These are phyloP conservation scores for Fraxinus paxiana DNA, from an alignment of 305 asterid species.

Conservation along the genomic window DNA sequence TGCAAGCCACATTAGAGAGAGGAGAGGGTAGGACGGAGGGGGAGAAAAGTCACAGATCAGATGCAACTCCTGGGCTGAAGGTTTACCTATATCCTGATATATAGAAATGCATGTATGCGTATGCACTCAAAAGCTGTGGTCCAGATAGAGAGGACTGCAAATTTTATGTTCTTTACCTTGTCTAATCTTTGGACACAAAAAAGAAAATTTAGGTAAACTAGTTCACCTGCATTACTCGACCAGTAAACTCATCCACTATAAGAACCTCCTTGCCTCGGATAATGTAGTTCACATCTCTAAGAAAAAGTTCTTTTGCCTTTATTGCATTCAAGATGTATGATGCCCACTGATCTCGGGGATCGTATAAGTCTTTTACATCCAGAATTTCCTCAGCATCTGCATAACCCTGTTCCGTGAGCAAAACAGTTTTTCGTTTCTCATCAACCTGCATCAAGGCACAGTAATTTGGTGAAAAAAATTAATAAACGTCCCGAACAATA, in stretches of 20 bases:
- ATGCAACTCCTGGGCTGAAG: background rate
- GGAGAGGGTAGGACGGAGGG: background rate
- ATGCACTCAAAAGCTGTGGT: constrained; percentile 3
- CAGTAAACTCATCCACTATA: constrained; percentile 95
- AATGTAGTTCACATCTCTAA: constrained; percentile 90
- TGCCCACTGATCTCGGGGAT: constrained; percentile 99
- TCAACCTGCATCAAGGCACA: constrained; percentile 68
- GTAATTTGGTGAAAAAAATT: constrained; percentile 18
- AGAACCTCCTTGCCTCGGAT: constrained; percentile 90
- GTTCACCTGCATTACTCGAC: constrained; percentile 97
- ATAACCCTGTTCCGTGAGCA: constrained; percentile 93
- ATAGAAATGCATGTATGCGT: background rate
- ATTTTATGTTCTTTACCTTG: constrained; percentile 17
- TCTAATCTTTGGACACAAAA: constrained; percentile 12
- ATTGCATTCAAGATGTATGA: constrained; percentile 84
- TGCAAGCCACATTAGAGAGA: background rate
- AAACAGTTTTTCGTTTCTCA: constrained; percentile 81
- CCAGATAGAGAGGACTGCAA: constrained; percentile 4
- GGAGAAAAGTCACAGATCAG: background rate
- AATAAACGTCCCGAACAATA: background rate
- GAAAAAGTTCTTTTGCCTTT: constrained; percentile 93
- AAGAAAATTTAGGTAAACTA: constrained; percentile 20
- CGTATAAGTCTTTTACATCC: constrained; percentile 86
- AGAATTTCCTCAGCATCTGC: constrained; percentile 97
- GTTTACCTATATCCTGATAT: constrained; percentile 3